These are phyloP conservation scores for Penicillium turbatum DNA, from an alignment of 495 filamentous ascomycete species.

Conservation along the genomic window DNA sequence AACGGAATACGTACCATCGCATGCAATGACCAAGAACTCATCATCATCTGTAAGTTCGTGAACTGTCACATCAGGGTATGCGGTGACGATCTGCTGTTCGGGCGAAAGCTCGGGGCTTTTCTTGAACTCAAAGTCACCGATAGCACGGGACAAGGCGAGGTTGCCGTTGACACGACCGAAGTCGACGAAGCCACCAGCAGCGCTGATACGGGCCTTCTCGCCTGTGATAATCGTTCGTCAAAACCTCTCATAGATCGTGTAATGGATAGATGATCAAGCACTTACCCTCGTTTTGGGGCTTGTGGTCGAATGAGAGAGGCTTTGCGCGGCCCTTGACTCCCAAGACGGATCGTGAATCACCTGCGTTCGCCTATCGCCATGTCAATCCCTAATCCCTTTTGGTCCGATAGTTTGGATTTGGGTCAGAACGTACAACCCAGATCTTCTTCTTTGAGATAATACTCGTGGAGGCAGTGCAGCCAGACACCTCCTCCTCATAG, in stretches of 20 bases:
- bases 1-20: conserved; percentile 67
- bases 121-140: conserved; percentile 99
- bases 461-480: conserved; percentile 89
- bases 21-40: conserved; percentile 94
- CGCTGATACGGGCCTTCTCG: conserved; percentile 93
- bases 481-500: conserved; percentile 96
- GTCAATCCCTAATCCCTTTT: conserved; percentile 10
- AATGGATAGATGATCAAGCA: neutral
- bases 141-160: conserved; percentile 92
- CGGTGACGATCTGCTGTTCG: conserved; percentile 96
- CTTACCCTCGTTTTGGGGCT: conserved; percentile 94
- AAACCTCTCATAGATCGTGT: neutral
- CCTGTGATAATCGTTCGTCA: conserved; percentile 47
- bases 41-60: conserved; percentile 91
- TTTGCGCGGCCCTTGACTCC: conserved; percentile 96
- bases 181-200: conserved; percentile 96
- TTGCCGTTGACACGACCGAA: conserved; percentile 98
- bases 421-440: conserved; percentile 71
- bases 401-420: neutral
- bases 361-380: conserved; percentile 75
- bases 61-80: conserved; percentile 85
- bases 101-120: conserved; percentile 94
- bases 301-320: conserved; percentile 95
- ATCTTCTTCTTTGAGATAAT: conserved; percentile 88
- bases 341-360: conserved; percentile 89